Evolutionary conservation across 164 flowering plant genomes (phyloP).

Genomic region (Magnolia sinica): DNA sequence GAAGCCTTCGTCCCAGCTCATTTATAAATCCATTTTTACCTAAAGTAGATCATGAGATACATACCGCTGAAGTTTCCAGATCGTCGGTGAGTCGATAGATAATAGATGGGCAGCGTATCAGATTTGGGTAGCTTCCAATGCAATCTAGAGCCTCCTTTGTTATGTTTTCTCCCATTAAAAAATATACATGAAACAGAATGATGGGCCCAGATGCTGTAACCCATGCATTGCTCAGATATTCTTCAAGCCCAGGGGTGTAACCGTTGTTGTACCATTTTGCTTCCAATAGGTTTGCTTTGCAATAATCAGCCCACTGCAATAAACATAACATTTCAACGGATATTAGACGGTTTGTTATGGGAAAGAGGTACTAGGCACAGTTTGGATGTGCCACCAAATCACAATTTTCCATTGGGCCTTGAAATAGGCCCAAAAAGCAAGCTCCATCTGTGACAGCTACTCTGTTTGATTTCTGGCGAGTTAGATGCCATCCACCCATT

Average conservation of each 20-base stretch:
- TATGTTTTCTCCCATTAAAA: conserved; percentile 8
- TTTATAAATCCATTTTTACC: too few relatives aligned
- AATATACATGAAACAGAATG: conserved; percentile 14
- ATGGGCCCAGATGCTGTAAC: conserved; percentile 38
- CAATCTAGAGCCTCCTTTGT: conserved; percentile 11
- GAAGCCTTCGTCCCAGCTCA: too few relatives aligned
- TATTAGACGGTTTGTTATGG: too few relatives aligned
- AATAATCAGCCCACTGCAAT: conserved; percentile 47
- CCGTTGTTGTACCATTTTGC: conserved; percentile 46
- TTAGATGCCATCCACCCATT: too few relatives aligned
- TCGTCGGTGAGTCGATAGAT: conserved; percentile 36
- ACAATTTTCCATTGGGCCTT: background rate
- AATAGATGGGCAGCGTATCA: conserved; percentile 17
- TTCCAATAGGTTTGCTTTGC: conserved; percentile 39
- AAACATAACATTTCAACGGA: background rate
- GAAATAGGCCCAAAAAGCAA: background rate
- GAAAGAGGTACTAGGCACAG: background rate
- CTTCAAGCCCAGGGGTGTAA: conserved; percentile 35
- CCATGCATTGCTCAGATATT: conserved; percentile 45
- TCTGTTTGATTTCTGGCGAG: too few relatives aligned
- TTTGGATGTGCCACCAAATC: too few relatives aligned
- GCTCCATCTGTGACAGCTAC: too few relatives aligned
- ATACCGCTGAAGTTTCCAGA: conserved; percentile 33
- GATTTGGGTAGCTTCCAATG: background rate
- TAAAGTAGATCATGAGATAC: background rate